Conservation (phyloP, 139 green algal species). For the Chlorella sp. region DNA sequence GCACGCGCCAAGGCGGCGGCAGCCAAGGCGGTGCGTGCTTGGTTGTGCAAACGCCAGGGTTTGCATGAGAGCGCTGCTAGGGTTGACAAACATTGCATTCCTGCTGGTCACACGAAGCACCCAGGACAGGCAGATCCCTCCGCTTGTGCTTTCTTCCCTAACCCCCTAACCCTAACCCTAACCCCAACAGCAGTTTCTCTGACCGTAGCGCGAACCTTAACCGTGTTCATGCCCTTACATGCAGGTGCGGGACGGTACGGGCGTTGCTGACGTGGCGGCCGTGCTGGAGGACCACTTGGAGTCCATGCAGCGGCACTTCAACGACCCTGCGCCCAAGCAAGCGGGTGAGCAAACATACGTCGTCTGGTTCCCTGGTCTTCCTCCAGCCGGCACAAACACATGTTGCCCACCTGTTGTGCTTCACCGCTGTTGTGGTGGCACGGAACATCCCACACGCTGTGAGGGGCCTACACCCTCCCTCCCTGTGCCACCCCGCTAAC, state of each 20-base stretch:
- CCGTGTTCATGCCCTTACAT: too few relatives aligned
- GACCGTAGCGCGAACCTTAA: too few relatives aligned
- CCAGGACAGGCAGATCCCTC: too few relatives aligned
- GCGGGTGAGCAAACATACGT: not conserved
- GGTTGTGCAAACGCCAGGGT: too few relatives aligned
- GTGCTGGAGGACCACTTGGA: not conserved
- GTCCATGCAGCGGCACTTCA: not conserved
- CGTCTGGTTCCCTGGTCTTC: not conserved
- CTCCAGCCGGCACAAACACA: not conserved
- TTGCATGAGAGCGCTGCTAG: too few relatives aligned
- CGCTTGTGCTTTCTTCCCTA: too few relatives aligned
- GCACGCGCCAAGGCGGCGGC: not conserved
- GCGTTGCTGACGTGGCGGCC: not conserved
- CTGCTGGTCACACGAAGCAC: too few relatives aligned
- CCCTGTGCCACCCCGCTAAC: too few relatives aligned
- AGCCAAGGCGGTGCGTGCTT: too few relatives aligned
- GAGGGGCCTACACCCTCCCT: not conserved
- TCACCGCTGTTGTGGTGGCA: not conserved
- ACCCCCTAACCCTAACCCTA: too few relatives aligned
- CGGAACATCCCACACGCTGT: not conserved
- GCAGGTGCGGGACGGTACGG: not conserved
- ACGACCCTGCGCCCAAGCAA: not conserved
- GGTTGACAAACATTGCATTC: too few relatives aligned
- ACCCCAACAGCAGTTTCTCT: too few relatives aligned
- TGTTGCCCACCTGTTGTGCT: not conserved